Evolutionary conservation across 352 stramenopile genomes (phyloP).

Genomic region (Globisporangium spiculum): DNA sequence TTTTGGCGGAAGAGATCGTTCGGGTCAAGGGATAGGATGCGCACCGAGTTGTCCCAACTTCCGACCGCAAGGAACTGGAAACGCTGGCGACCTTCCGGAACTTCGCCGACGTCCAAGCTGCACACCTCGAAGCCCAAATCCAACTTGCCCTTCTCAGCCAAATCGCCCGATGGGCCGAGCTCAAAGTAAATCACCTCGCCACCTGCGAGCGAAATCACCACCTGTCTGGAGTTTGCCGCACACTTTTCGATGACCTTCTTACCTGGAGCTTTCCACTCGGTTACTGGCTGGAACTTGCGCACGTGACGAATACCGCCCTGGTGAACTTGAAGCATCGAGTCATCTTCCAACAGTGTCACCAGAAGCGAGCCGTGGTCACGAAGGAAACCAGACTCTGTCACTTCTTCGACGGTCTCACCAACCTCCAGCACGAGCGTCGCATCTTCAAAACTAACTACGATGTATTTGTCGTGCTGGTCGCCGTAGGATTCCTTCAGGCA

Average conservation of each 20-base stretch:
- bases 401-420: slow-evolving; percentile 97
- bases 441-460: slow-evolving; percentile 99
- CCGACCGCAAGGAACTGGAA: slow-evolving; percentile 97
- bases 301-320: slow-evolving; percentile 95
- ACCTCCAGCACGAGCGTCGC: slow-evolving; percentile 97
- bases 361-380: slow-evolving; percentile 94
- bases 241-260: slow-evolving; percentile 98
- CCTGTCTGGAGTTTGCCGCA: slow-evolving; percentile 95
- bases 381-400: slow-evolving; percentile 94
- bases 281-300: slow-evolving; percentile 90
- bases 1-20: slow-evolving; percentile 88
- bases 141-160: slow-evolving; percentile 92
- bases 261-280: slow-evolving; percentile 96
- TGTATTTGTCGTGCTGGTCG: slow-evolving; percentile 89
- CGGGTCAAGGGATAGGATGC: slow-evolving; percentile 95
- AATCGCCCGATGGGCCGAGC: slow-evolving; percentile 89
- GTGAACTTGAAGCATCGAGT: slow-evolving; percentile 97
- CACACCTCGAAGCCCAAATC: slow-evolving; percentile 96
- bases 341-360: slow-evolving; percentile 92
- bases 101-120: slow-evolving; percentile 95
- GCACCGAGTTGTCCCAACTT: slow-evolving; percentile 88
- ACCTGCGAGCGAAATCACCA: slow-evolving; percentile 95
- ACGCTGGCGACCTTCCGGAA: slow-evolving; percentile 92
- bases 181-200: slow-evolving; percentile 99
- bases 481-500: slow-evolving; percentile 90